Base-by-base conservation (phyloP, 768 basidiomycete species). In the Neoboletus brunneissimus region DNA sequence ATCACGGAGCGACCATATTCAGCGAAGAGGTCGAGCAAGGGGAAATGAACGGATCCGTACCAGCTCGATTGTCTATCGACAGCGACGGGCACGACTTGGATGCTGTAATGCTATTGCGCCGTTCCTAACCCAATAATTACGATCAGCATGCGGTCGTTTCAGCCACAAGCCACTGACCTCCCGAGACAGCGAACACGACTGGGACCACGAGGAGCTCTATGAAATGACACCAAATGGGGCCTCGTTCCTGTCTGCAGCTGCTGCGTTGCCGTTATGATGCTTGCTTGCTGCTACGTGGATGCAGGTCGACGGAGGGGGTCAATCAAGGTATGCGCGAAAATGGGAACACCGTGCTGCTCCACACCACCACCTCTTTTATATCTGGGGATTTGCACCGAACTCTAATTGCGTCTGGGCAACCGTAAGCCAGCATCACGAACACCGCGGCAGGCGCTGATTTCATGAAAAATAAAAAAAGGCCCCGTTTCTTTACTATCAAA, bases 1-100 rank as follows among this genome's bases (percentile, higher is more conserved):
- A 70, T 72, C 66, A 66, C 64, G 69, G 66, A 75, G 56, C 46
- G 55, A 71, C 71, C 73, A 67, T 65, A 70, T 71, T 77, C 68
- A 68, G 78, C 77, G 75, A 78, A 73, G 45, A 61, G 56, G 51
- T 61, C 44, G 54, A 54, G 50, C 54, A n/a, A 31, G 37, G 20
- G 51, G 22, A 54, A 56, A 60, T 60, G 59, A 62, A 63, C 63
- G 62, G 69, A 59, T 62, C 71, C 71, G 60, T 67, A 63, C 70
- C 68, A 60, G 65, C 23, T 62, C 65, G 49, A 44, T 45, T 54
- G 44, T 61, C 55, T 54, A 42, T 32, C 35, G 7, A 62, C 49
- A 53, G 16, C 23, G 18, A 27, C 50, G 10, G 11, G 27, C 23
- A 32, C 31, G 6, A 32, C 23, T 22, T 32, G 16, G 25, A 18